Evolutionary conservation across 2,329 filamentous ascomycete genomes (phyloP).

Genomic region (Aspergillus sp.): DNA sequence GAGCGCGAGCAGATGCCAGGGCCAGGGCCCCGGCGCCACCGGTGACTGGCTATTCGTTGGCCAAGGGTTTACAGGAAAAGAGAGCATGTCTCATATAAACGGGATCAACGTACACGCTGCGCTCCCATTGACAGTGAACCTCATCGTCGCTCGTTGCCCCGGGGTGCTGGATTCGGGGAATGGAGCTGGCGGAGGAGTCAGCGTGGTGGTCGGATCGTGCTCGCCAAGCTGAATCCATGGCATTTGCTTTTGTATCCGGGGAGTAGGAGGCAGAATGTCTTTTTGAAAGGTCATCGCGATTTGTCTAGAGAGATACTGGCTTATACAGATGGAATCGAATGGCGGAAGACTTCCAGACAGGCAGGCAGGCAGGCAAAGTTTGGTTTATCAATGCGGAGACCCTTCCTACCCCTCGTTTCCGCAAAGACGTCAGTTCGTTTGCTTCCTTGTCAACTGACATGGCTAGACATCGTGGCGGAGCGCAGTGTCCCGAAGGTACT

Average conservation of each 20-base stretch:
- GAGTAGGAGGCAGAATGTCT: background rate
- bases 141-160: conserved; percentile 25
- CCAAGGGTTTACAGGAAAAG: background rate
- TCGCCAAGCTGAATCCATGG: conserved; percentile 27
- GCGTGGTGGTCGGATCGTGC: conserved; percentile 15
- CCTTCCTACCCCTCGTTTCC: too few species aligned
- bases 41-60: conserved; percentile 49
- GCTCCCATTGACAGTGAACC: conserved; percentile 32
- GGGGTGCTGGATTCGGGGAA: conserved; percentile 20
- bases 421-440: too few species aligned
- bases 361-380: too few species aligned
- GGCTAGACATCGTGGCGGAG: too few species aligned
- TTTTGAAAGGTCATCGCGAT: background rate
- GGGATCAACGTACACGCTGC: conserved; percentile 24
- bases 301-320: background rate
- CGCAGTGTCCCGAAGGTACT: too few species aligned
- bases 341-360: too few species aligned
- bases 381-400: too few species aligned
- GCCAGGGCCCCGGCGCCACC: conserved; percentile 66
- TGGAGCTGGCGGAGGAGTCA: conserved; percentile 28
- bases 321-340: too few species aligned
- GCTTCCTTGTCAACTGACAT: too few species aligned
- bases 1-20: conserved; percentile 56
- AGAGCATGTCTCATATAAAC: background rate
- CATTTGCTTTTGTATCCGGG: conserved; percentile 5